A percentile compares a stretch with the other conserved stretches of the same genome.
Conservation (phyloP, 495 filamentous ascomycete species). For the Oidiodendron maius region DNA sequence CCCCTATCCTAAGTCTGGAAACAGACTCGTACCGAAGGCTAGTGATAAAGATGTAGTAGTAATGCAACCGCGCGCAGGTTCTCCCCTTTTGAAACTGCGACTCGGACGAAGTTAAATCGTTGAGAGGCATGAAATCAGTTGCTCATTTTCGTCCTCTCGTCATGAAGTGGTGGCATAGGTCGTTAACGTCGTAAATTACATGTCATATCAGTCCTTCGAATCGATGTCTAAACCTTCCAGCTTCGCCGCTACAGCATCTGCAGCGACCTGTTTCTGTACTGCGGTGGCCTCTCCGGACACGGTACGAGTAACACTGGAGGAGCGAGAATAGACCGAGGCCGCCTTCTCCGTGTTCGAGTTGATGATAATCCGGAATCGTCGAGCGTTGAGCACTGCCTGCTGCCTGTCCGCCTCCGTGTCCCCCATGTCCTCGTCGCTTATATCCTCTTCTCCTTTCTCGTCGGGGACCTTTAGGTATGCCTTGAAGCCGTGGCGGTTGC, state of each 20-base stretch:
- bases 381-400: not conserved
- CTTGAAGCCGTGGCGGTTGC: not conserved
- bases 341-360: not conserved
- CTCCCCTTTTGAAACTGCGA: no score
- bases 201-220: no score
- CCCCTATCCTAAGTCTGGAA: no score
- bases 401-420: not conserved
- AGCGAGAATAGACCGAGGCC: not conserved
- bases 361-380: not conserved
- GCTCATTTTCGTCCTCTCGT: no score
- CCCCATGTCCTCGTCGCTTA: not conserved
- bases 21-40: no score
- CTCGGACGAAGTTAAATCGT: no score
- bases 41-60: no score
- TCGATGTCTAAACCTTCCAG: no score
- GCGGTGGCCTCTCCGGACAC: not conserved
- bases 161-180: no score
- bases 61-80: no score
- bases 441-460: not conserved
- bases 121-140: no score
- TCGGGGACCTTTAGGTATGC: not conserved
- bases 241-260: not conserved
- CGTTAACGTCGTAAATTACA: no score
- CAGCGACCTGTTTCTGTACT: not conserved
- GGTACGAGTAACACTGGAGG: not conserved